These are phyloP conservation scores for Vigna reflexopilosa DNA, from an alignment of 306 rosid species.

Conservation along the genomic window DNA sequence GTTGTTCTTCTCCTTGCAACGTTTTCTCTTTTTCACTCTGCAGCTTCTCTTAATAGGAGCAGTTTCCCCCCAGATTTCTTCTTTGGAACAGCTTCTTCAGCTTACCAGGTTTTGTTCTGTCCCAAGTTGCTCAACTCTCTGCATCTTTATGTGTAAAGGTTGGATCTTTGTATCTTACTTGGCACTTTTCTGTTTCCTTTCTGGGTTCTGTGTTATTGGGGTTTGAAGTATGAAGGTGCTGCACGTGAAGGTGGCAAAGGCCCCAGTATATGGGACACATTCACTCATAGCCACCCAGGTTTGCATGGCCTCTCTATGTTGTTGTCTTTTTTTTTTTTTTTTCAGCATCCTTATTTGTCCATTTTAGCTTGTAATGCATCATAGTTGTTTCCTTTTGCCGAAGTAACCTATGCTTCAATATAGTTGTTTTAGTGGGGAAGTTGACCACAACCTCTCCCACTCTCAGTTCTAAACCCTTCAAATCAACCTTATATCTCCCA, in stretches of 20 bases:
- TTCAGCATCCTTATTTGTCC: neutral
- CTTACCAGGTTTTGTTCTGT: conserved; percentile 63
- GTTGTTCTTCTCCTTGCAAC: conserved; percentile 40
- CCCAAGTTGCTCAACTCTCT: neutral
- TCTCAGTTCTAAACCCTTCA: too few relatives aligned
- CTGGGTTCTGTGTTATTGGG: neutral
- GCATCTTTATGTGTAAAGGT: neutral
- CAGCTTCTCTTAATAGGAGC: conserved; percentile 50
- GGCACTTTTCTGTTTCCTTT: neutral
- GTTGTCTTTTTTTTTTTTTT: neutral
- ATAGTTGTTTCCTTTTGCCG: conserved; percentile 20
- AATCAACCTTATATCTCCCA: too few relatives aligned
- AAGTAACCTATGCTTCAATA: neutral
- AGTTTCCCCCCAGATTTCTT: conserved; percentile 61
- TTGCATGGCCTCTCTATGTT: neutral
- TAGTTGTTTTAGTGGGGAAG: neutral
- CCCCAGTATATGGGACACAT: conserved; percentile 76
- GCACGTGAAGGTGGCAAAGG: conserved; percentile 65
- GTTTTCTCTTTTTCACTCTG: conserved; percentile 34
- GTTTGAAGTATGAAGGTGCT: conserved; percentile 54
- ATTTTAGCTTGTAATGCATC: neutral
- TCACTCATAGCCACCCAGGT: conserved; percentile 67
- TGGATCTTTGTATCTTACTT: conserved; percentile 28
- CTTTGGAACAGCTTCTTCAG: conserved; percentile 65
- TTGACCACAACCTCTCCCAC: too few relatives aligned